phyloP scores from a whole-genome alignment of 495 filamentous ascomycete genomes.

The Chaetomium cochliodes region DNA sequence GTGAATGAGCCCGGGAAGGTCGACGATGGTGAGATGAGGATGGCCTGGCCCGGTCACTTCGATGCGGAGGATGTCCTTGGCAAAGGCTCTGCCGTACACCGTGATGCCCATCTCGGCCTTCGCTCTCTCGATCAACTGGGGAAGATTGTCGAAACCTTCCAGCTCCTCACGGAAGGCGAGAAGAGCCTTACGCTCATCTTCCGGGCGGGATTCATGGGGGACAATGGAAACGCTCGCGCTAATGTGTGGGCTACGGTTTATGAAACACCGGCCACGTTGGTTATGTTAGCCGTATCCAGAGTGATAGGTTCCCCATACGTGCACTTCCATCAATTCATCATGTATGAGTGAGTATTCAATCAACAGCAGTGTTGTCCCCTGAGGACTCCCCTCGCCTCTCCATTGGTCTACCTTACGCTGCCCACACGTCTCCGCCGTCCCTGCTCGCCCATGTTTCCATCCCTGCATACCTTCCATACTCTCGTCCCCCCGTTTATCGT shows the following conservation, averaged over 20 bases:
- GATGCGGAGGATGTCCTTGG: slow-evolving; percentile 64
- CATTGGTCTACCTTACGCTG: too few species aligned
- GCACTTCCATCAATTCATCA: too few species aligned
- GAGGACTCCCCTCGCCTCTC: too few species aligned
- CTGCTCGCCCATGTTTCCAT: too few species aligned
- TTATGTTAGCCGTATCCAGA: too few species aligned
- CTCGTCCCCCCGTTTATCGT: too few species aligned
- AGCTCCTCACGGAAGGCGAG: slow-evolving; percentile 30
- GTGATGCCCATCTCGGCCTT: slow-evolving; percentile 32
- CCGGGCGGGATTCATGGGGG: slow-evolving; percentile 33
- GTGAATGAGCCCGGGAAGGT: slow-evolving; percentile 63
- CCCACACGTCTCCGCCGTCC: too few species aligned
- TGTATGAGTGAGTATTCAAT: too few species aligned
- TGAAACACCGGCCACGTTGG: too few species aligned
- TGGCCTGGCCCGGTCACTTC: slow-evolving; percentile 64
- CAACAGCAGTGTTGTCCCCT: too few species aligned
- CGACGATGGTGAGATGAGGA: slow-evolving; percentile 67
- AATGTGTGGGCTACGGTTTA: slow-evolving; percentile 29
- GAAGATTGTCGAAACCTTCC: slow-evolving; percentile 37
- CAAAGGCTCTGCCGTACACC: slow-evolving; percentile 46
- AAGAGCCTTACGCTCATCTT: slow-evolving; percentile 29
- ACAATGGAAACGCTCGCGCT: slow-evolving; percentile 49
- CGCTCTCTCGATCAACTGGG: slow-evolving; percentile 49
- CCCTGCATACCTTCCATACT: too few species aligned
- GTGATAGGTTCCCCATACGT: too few species aligned